Conservation (phyloP, 2,329 filamentous ascomycete species). For the Ceratocystis eucalypticola region DNA sequence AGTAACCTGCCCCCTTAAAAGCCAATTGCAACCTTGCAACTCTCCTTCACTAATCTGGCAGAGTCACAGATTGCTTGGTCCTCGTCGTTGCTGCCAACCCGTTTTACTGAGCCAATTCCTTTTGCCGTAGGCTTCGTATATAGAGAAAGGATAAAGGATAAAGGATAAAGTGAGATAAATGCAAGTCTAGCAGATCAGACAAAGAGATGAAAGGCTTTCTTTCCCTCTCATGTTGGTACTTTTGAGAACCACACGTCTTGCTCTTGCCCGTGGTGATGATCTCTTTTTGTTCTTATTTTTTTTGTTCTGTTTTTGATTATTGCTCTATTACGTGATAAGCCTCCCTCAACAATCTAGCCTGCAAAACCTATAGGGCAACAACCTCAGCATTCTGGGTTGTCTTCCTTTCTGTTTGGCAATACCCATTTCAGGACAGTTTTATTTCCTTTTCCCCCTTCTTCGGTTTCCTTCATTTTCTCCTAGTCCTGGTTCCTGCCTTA, state of each 20-base stretch:
- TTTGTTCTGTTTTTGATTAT: not conserved
- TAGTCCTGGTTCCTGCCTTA: slow-evolving; percentile 11
- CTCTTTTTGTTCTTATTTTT: not conserved
- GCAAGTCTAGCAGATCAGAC: too few species aligned
- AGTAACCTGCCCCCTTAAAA: slow-evolving; percentile 6
- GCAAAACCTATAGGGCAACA: not conserved
- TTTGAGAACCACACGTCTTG: not conserved
- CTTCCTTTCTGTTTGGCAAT: slow-evolving; percentile 7
- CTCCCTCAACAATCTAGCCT: not conserved
- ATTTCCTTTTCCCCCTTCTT: slow-evolving; percentile 10
- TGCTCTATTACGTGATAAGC: not conserved
- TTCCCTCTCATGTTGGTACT: too few species aligned
- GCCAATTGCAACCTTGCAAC: slow-evolving; percentile 7
- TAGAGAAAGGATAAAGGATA: too few species aligned
- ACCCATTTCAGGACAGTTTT: not conserved
- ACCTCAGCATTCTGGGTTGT: not conserved
- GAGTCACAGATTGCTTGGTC: not conserved
- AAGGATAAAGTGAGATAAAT: too few species aligned
- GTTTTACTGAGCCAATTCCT: too few species aligned
- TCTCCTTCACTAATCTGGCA: not conserved
- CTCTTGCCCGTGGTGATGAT: not conserved
- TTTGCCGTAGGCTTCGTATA: too few species aligned
- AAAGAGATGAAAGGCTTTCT: too few species aligned
- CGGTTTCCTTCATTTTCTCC: slow-evolving; percentile 5
- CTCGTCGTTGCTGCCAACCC: not conserved